Percentiles rank a stretch among this genome's conserved stretches.
These are phyloP conservation scores for Zizania palustris DNA, from an alignment of 202 grass and related monocot genomes.

Conservation along the genomic window DNA sequence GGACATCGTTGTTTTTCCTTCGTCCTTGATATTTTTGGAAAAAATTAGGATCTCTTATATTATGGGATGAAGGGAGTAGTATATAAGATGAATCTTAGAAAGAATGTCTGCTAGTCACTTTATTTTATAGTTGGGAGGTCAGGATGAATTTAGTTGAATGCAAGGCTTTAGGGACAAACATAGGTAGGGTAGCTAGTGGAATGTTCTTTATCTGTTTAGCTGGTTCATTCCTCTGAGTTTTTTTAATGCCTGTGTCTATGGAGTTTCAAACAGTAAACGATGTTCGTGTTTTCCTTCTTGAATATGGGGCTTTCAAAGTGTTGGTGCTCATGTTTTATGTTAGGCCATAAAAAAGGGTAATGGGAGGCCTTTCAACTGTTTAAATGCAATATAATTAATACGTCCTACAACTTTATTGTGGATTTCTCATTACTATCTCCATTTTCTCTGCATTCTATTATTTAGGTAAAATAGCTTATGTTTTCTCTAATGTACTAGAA, in stretches of 20 bases:
- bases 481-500: background rate
- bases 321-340: slow-evolving; percentile 4
- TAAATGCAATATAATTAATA: background rate
- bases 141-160: background rate
- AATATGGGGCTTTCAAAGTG: background rate
- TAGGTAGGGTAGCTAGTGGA: slow-evolving; percentile 2
- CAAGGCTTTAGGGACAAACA: background rate
- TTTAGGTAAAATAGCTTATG: background rate
- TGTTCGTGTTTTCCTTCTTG: background rate
- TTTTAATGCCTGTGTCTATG: slow-evolving; percentile 13
- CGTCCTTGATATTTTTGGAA: too few relatives aligned
- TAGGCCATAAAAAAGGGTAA: background rate
- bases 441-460: slow-evolving; percentile 10
- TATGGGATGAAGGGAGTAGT: background rate
- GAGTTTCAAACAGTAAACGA: background rate
- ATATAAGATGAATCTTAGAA: slow-evolving; percentile 5
- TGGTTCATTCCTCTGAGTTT: background rate
- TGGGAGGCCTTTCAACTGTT: background rate
- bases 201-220: slow-evolving; percentile 6
- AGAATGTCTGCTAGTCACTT: background rate
- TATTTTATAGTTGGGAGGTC: slow-evolving; percentile 8
- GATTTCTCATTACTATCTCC: background rate
- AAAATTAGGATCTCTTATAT: too few relatives aligned
- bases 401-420: background rate
- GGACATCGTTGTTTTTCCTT: too few relatives aligned